Base-by-base conservation (phyloP, 1,284 basidiomycete genomes). In the Boletus sp. region DNA sequence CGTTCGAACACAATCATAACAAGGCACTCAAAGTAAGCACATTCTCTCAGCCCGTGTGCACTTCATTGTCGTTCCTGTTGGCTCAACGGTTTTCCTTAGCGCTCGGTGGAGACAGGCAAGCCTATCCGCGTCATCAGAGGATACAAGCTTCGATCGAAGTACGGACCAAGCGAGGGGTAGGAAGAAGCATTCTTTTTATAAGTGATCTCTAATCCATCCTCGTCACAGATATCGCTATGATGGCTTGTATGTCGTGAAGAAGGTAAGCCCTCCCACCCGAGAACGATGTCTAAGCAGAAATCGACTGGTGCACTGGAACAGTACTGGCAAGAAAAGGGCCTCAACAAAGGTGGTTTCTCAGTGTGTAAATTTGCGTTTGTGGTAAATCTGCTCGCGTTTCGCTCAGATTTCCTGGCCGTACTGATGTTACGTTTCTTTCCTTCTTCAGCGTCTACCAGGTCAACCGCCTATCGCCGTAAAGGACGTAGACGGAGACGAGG, bases 81-180 rank as follows among this genome's bases (percentile, higher is more conserved):
- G 20, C 39, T 52, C 32, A 49, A 32, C 23, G 9, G n/a, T 41
- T 6, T n/a, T 40, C 35, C 34, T 4, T 23, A 88, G 85, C 70
- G 66, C 45, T 91, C 88, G 2, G 77, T 72, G 14, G 76, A 89
- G 58, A 88, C 82, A 0, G 77, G 76, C 51, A 88, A 84, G 49
- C 89, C 89, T 10, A 74, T 94, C 9, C 77, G 91, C 13, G 89
- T 94, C 3, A 82, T 94, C 48, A 77, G 91, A 22, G 91, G 90
- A 0, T 92, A 67, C 73, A 93, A 93, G 61, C 68, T 81, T n/a
- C 62, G 67, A 16, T 87, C 84, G 0, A 67, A 68, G 13, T 91
- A 81, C 56, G 86, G 84, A 9, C 88, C 88, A 10, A 72, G 68
- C 22, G 81, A 87, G 72, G 88, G 87, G 82, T 84, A 53, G 42